Percentiles rank a stretch among this genome's conserved stretches.
phyloP scores from a whole-genome alignment of 1,284 basidiomycete genomes.

The Melampsora abietis-canadensis region DNA sequence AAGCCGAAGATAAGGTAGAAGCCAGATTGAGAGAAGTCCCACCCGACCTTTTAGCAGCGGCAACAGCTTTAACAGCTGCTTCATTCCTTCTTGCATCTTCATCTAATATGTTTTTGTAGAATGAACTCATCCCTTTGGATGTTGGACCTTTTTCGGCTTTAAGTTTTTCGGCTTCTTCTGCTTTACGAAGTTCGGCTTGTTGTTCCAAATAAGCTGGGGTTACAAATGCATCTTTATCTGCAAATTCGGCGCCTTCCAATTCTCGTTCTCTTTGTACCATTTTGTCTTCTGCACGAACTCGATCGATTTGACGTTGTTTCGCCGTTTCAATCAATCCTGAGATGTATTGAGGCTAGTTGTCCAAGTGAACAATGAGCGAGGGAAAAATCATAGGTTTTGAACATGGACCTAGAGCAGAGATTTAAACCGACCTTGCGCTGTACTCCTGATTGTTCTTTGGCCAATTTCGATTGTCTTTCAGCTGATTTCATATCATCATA shows the following conservation, averaged over 20 bases:
- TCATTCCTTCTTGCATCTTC: constrained; percentile 46
- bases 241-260: constrained; percentile 87
- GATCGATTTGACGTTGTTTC: constrained; percentile 78
- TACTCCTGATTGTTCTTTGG: constrained; percentile 67
- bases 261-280: constrained; percentile 91
- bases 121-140: constrained; percentile 46
- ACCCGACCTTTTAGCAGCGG: constrained; percentile 1
- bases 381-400: no score
- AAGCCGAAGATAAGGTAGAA: constrained; percentile 5
- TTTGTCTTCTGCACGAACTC: constrained; percentile 94
- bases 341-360: constrained; percentile 83
- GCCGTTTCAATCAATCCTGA: constrained; percentile 75
- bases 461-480: constrained; percentile 68
- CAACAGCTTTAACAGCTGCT: constrained; percentile 47
- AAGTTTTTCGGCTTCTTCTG: constrained; percentile 81
- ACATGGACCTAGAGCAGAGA: no score
- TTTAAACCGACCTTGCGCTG: constrained; percentile 65
- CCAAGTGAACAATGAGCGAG: not conserved
- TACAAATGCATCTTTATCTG: constrained; percentile 92
- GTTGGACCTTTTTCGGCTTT: constrained; percentile 68
- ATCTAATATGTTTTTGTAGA: constrained; percentile 50
- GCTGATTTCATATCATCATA: constrained; percentile 93
- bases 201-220: constrained; percentile 97
- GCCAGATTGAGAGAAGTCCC: constrained; percentile 20
- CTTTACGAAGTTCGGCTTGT: constrained; percentile 81